Evolutionary conservation across 306 rosid species (phyloP).

Genomic region (Vicia faba): DNA sequence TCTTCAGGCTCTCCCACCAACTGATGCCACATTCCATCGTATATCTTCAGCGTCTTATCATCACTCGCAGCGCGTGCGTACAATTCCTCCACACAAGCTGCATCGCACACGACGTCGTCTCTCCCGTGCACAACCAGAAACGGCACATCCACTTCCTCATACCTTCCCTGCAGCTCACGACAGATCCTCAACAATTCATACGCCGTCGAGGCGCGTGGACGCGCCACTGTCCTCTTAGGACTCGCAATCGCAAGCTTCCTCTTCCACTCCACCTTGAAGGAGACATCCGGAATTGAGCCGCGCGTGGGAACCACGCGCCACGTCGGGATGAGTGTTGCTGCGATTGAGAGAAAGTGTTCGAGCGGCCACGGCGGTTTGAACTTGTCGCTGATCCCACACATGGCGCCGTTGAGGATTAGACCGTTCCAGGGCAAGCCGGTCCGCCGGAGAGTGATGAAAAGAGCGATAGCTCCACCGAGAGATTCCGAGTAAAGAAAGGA

Average conservation of each 20-base stretch:
- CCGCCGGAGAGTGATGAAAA: constrained; percentile 67
- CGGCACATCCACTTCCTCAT: constrained; percentile 84
- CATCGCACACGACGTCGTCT: constrained; percentile 80
- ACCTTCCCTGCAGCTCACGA: constrained; percentile 76
- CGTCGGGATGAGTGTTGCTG: constrained; percentile 72
- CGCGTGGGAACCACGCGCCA: constrained; percentile 97
- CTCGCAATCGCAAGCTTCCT: constrained; percentile 79
- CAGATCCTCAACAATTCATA: constrained; percentile 78
- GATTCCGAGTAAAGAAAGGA: constrained; percentile 87
- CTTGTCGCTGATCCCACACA: constrained; percentile 93
- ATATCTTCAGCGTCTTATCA: constrained; percentile 82
- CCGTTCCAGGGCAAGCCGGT: constrained; percentile 56
- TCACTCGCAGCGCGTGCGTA: constrained; percentile 66
- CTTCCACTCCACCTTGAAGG: constrained; percentile 86
- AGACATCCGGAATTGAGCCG: constrained; percentile 73
- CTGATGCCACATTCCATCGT: constrained; percentile 92
- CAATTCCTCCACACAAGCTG: constrained; percentile 67
- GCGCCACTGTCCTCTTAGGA: constrained; percentile 60
- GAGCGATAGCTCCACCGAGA: constrained; percentile 93
- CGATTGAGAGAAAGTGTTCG: constrained; percentile 75
- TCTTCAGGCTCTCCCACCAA: constrained; percentile 66
- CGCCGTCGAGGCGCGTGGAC: constrained; percentile 94
- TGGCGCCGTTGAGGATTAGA: constrained; percentile 81
- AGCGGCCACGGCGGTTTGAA: constrained; percentile 98
- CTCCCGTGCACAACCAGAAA: constrained; percentile 75